Percentiles rank a stretch among this genome's conserved stretches.
These are phyloP conservation scores for Logfia minima DNA, from an alignment of 129 eudicot species.

Conservation along the genomic window DNA sequence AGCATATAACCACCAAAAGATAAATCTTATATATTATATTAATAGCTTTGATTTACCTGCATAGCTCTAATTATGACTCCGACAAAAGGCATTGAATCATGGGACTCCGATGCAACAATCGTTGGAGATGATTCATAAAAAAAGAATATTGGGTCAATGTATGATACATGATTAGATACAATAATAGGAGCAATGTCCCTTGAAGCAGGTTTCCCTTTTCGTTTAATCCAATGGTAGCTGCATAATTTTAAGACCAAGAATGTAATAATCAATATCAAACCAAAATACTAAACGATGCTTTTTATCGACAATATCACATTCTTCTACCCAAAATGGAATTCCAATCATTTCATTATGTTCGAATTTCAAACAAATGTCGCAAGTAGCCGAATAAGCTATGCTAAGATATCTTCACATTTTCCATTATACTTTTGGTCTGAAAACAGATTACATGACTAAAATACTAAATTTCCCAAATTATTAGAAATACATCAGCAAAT, in stretches of 20 bases:
- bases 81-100: constrained; percentile 93
- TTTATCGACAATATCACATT: neutral
- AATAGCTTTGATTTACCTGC: constrained; percentile 62
- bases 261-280: constrained; percentile 25
- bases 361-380: neutral
- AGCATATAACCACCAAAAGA: neutral
- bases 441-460: neutral
- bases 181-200: constrained; percentile 87
- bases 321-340: neutral
- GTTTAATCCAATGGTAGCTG: constrained; percentile 95
- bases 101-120: constrained; percentile 93
- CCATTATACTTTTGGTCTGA: neutral
- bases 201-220: constrained; percentile 92
- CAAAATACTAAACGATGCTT: constrained; percentile 28
- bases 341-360: neutral
- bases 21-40: neutral
- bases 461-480: neutral
- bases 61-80: constrained; percentile 97
- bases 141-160: constrained; percentile 86
- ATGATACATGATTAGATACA: constrained; percentile 96
- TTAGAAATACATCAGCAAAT: constrained; percentile 5
- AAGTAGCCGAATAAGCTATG: neutral
- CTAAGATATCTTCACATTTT: neutral
- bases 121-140: constrained; percentile 89
- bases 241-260: constrained; percentile 10